Evolutionary conservation across 257 asterid genomes (phyloP).

Genomic region (Datura wrightii): DNA sequence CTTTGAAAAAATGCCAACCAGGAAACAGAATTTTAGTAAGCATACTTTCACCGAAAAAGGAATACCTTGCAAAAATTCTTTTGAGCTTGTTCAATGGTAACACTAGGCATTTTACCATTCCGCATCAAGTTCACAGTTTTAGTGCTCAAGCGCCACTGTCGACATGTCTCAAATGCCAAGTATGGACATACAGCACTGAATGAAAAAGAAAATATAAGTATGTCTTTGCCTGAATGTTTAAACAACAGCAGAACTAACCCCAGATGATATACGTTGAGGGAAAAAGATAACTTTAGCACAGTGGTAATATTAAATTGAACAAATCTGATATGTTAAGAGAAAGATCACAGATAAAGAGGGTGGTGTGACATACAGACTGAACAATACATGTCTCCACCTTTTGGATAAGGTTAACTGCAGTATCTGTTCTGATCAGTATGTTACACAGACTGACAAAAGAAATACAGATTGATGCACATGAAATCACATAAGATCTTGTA

Average conservation of each 20-base stretch:
- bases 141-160: constrained; percentile 98
- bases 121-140: constrained; percentile 99
- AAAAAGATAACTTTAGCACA: constrained; percentile 9
- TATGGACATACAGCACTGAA: constrained; percentile 95
- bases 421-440: constrained; percentile 13
- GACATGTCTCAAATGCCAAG: constrained; percentile 95
- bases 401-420: neutral
- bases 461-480: neutral
- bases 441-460: constrained; percentile 16
- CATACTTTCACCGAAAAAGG: constrained; percentile 15
- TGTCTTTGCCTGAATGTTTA: neutral
- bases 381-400: neutral
- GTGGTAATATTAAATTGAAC: constrained; percentile 13
- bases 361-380: constrained; percentile 12
- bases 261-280: neutral
- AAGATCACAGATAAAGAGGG: constrained; percentile 1
- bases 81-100: constrained; percentile 96
- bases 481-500: neutral
- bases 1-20: neutral
- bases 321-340: neutral
- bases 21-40: constrained; percentile 18
- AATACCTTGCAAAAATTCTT: constrained; percentile 91
- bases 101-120: constrained; percentile 98
- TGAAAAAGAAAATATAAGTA: constrained; percentile 17
- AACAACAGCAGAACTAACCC: constrained; percentile 19